A percentile compares a stretch with the other conserved stretches of the same genome.
Conservation (phyloP, 2,329 filamentous ascomycete species). For the Coleophoma cylindrospora region DNA sequence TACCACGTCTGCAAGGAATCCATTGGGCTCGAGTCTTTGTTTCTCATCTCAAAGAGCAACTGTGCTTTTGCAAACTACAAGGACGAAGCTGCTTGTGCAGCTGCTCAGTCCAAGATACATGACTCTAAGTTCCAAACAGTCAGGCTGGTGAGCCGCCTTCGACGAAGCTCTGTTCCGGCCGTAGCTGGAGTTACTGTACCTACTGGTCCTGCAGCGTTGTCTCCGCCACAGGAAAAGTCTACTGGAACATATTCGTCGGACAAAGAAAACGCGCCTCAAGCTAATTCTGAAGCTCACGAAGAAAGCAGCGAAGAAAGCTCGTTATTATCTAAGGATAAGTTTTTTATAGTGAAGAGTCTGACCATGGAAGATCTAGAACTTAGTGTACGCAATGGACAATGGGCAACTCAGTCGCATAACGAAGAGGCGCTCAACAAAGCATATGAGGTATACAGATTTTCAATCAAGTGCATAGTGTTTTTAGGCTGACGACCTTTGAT, state of each 20-base stretch:
- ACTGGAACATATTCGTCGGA: constrained; percentile 20
- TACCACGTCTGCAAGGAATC: constrained; percentile 80
- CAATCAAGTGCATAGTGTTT: background rate
- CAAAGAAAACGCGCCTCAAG: constrained; percentile 26
- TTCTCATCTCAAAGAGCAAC: constrained; percentile 94
- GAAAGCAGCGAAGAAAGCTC: constrained; percentile 1
- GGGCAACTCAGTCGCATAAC: constrained; percentile 94
- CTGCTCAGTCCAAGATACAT: constrained; percentile 79
- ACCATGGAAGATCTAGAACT: constrained; percentile 86
- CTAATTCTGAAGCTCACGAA: constrained; percentile 4
- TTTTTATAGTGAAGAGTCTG: constrained; percentile 89
- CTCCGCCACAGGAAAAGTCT: constrained; percentile 14
- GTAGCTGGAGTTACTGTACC: constrained; percentile 20
- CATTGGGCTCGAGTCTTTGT: constrained; percentile 77
- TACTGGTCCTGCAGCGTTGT: constrained; percentile 23
- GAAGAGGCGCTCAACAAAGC: constrained; percentile 79
- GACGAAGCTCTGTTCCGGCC: constrained; percentile 45
- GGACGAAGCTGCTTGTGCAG: constrained; percentile 68
- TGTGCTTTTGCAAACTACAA: constrained; percentile 96
- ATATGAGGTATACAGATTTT: constrained; percentile 57
- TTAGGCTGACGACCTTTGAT: constrained; percentile 8
- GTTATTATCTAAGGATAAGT: constrained; percentile 57
- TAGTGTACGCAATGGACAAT: constrained; percentile 82
- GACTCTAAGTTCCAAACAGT: constrained; percentile 87
- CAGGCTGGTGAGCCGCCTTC: constrained; percentile 77